Evolutionary conservation across 176 grass and related monocot species (phyloP).

Genomic region (Luzula sylvatica): DNA sequence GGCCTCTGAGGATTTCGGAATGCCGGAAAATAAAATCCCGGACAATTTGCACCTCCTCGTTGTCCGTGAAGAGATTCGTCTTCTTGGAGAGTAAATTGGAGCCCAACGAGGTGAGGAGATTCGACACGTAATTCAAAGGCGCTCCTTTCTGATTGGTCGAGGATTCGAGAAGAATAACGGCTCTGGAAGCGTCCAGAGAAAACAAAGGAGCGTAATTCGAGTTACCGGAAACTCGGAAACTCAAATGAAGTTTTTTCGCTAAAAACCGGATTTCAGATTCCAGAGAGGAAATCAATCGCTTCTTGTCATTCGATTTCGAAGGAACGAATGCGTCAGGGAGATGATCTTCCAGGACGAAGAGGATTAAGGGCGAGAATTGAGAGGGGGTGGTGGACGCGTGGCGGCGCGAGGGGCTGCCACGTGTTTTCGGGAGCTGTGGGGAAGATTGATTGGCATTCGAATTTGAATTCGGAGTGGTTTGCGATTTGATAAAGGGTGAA

Average conservation of each 20-base stretch:
- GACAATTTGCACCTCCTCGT: constrained; percentile 73
- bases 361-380: constrained; percentile 69
- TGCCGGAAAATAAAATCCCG: constrained; percentile 86
- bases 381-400: constrained; percentile 39
- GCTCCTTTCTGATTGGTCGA: constrained; percentile 47
- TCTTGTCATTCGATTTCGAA: constrained; percentile 33
- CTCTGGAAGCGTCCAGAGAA: constrained; percentile 70
- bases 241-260: constrained; percentile 73
- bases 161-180: constrained; percentile 37
- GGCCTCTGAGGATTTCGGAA: constrained; percentile 62
- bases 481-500: constrained; percentile 44
- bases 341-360: constrained; percentile 75
- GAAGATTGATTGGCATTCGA: constrained; percentile 25
- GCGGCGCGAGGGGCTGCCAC: constrained; percentile 31
- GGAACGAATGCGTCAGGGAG: constrained; percentile 32
- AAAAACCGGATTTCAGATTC: constrained; percentile 72
- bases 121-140: constrained; percentile 45
- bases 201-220: constrained; percentile 54
- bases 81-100: constrained; percentile 60
- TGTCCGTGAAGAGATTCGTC: constrained; percentile 32
- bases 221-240: constrained; percentile 43
- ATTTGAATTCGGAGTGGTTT: constrained; percentile 10
- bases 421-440: constrained; percentile 28
- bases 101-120: constrained; percentile 43
- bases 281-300: constrained; percentile 61